Base-by-base conservation (phyloP, 2,329 filamentous ascomycete species). In the Xylariales sp. region DNA sequence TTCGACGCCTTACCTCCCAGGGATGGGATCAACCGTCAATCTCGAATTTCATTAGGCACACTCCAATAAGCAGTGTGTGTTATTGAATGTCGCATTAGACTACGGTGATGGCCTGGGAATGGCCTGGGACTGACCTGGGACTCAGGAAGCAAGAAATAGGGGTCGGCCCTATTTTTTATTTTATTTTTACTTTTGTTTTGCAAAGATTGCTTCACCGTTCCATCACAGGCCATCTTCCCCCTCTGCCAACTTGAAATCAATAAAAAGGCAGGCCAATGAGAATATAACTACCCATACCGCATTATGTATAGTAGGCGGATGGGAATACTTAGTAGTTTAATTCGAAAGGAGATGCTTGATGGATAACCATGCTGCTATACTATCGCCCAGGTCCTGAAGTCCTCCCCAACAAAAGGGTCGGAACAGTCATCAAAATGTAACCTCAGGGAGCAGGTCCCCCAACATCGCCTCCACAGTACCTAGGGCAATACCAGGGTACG, bases 391-490 rank as follows among this genome's bases (percentile, higher is more conserved):
- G 23, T 34, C 23, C 36, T 39, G 36, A 10, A 56, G 46, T 30
- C 48, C 28, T 50, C 43, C 8, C 18, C 53, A 41, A 28, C 36
- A 39, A 5, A 9, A 8, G 12, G 6, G n/a, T 54, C 12, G 61
- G 52, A 68, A 65, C 66, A 68, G 66, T 68, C 66, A 68, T 62
- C 62, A 62, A 39, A 53, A 49, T 55, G 41, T 45, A 55, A 58
- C 43, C 45, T 36, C 39, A 56, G 60, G 60, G 43, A 49, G 39
- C 45, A 46, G 6, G 34, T 23, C 50, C 39, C 55, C 55, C 30
- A 65, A 30, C 53, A 50, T 62, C 23, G 54, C 62, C 57, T 56
- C 54, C 54, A 45, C 39, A 32, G 23, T 30, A 56, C 54, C 36
- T 56, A 56, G 53, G 23, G 23, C 23, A 23, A 23, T 23, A 23